Evolutionary conservation across 139 green algal genomes (phyloP).

Genomic region (Chlorella vulgaris): DNA sequence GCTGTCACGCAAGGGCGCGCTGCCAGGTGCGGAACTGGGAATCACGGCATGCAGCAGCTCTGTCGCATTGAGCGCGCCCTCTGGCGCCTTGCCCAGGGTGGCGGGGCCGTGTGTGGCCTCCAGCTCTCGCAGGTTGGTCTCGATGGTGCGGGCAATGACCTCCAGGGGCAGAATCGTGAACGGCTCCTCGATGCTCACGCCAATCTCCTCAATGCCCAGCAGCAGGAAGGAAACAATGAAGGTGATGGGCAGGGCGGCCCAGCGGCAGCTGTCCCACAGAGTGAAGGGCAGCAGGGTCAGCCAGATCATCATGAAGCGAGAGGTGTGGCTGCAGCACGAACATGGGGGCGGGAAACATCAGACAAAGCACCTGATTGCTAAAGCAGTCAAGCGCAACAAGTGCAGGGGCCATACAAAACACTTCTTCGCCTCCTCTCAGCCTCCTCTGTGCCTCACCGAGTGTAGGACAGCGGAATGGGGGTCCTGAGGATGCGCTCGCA

Average conservation of each 20-base stretch:
- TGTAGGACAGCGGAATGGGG: constrained; percentile 73
- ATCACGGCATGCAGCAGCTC: background rate
- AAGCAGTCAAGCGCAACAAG: background rate
- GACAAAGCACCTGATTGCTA: constrained; percentile 60
- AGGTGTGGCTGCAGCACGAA: constrained; percentile 25
- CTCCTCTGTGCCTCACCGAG: background rate
- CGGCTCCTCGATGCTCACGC: constrained; percentile 46
- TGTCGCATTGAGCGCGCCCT: background rate
- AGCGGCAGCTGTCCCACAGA: constrained; percentile 71
- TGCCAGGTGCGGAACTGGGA: background rate
- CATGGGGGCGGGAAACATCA: too few relatives aligned
- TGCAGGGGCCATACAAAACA: too few relatives aligned
- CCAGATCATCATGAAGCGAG: constrained; percentile 34
- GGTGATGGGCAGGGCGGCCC: constrained; percentile 62
- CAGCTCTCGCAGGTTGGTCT: constrained; percentile 3
- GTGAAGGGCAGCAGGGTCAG: constrained; percentile 39
- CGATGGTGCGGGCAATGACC: constrained; percentile 13
- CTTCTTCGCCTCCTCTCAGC: background rate
- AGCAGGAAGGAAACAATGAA: constrained; percentile 72
- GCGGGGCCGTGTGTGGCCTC: background rate
- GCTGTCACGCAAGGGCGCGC: background rate
- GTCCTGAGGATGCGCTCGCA: constrained; percentile 81
- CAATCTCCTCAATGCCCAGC: constrained; percentile 47
- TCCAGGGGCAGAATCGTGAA: constrained; percentile 58
- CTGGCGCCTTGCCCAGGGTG: background rate